Evolutionary conservation across 306 rosid species (phyloP).

Genomic region (Vigna radiata): DNA sequence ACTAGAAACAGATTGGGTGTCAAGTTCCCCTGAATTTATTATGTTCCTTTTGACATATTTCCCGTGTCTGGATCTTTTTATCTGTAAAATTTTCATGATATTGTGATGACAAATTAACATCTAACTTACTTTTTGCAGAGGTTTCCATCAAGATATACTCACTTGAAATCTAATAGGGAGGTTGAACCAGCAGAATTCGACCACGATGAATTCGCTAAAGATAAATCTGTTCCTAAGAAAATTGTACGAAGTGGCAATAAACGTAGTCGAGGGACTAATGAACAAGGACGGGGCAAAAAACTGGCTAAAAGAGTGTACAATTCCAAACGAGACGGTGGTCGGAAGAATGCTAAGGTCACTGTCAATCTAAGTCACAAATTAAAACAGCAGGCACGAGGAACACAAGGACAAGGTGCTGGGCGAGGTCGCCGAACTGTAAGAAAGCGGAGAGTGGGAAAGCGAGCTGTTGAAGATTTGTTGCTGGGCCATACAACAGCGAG

Average conservation of each 20-base stretch:
- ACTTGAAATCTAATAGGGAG: constrained; percentile 62
- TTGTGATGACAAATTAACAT: constrained; percentile 28
- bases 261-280: constrained; percentile 77
- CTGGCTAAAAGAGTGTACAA: constrained; percentile 58
- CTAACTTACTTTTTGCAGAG: constrained; percentile 55
- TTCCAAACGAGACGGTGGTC: constrained; percentile 54
- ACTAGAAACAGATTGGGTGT: constrained; percentile 24
- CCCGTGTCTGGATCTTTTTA: neutral
- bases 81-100: constrained; percentile 16
- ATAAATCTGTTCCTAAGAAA: constrained; percentile 57
- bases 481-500: constrained; percentile 49
- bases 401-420: constrained; percentile 69
- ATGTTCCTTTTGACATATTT: constrained; percentile 27
- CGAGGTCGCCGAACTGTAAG: constrained; percentile 94
- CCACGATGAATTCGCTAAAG: constrained; percentile 51
- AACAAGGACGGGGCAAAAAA: constrained; percentile 73
- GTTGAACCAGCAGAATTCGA: constrained; percentile 55
- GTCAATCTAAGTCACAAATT: constrained; percentile 59
- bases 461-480: constrained; percentile 69
- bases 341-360: constrained; percentile 52
- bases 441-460: constrained; percentile 75
- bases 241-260: constrained; percentile 60
- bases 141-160: constrained; percentile 64
- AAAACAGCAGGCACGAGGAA: constrained; percentile 61
- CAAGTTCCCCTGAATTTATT: neutral